These are phyloP conservation scores for Ampelocalamus luodianensis DNA, from an alignment of 176 grass and related monocot species.

Conservation along the genomic window DNA sequence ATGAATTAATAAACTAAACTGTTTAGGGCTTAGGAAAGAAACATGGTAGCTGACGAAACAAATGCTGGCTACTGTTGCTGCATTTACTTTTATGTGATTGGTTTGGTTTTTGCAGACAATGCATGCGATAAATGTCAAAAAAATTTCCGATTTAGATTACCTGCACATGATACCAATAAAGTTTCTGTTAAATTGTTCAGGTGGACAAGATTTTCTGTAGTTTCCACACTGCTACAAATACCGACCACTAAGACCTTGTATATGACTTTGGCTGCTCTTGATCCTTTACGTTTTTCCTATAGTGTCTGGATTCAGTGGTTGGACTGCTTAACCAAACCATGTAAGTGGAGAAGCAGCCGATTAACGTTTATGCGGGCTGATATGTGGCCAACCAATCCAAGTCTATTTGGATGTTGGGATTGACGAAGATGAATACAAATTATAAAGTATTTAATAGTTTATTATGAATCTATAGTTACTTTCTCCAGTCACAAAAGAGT, in stretches of 20 bases:
- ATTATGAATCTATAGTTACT: not conserved
- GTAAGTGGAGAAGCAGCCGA: not conserved
- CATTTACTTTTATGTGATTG: conserved; percentile 23
- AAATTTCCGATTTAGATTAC: not conserved
- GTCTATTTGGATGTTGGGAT: not conserved
- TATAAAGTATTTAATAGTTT: not conserved
- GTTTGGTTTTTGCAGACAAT: not conserved
- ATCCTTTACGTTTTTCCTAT: not conserved
- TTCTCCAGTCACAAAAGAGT: too few species aligned
- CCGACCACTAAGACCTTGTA: not conserved
- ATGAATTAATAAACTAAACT: not conserved
- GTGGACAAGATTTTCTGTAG: not conserved
- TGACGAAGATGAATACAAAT: not conserved
- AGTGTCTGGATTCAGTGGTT: not conserved
- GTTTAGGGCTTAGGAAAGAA: conserved; percentile 10
- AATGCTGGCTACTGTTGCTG: not conserved
- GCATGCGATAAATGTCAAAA: not conserved
- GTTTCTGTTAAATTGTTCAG: not conserved
- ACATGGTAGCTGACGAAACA: not conserved
- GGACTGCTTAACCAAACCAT: not conserved
- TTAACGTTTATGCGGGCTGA: conserved; percentile 1
- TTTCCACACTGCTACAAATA: not conserved
- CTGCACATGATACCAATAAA: not conserved
- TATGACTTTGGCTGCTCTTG: not conserved
- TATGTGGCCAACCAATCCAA: not conserved